Percentiles rank a stretch among this genome's conserved stretches.
Evolutionary conservation across 1,139 yeast genomes (phyloP).

Genomic region (Wickerhamiella pararugosa): DNA sequence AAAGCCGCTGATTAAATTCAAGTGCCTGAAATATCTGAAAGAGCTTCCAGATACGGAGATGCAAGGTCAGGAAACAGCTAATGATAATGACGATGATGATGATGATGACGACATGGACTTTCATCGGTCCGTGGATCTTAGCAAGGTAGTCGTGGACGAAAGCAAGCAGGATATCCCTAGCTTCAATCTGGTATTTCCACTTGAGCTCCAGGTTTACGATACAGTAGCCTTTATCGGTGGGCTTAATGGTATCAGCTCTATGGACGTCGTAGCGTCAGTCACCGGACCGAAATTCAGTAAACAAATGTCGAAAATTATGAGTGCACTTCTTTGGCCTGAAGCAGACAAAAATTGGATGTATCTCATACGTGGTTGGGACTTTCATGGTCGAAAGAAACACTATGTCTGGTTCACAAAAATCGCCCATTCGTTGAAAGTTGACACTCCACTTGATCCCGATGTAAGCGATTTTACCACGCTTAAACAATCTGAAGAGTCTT

Average conservation of each 20-base stretch:
- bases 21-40: slow-evolving; percentile 44
- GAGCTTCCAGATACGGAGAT: slow-evolving; percentile 25
- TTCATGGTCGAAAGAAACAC: slow-evolving; percentile 57
- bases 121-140: neutral
- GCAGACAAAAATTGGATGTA: slow-evolving; percentile 20
- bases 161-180: slow-evolving; percentile 4
- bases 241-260: slow-evolving; percentile 40
- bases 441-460: slow-evolving; percentile 15
- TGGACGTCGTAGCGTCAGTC: slow-evolving; percentile 26
- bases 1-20: slow-evolving; percentile 31
- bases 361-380: slow-evolving; percentile 51
- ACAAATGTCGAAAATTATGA: too few relatives aligned
- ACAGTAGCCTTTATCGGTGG: slow-evolving; percentile 28
- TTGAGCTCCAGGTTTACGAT: slow-evolving; percentile 46
- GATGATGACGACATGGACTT: slow-evolving; percentile 15
- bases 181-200: slow-evolving; percentile 43
- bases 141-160: neutral
- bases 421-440: slow-evolving; percentile 24
- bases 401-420: slow-evolving; percentile 47
- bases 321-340: slow-evolving; percentile 16
- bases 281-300: too few relatives aligned
- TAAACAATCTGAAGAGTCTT: slow-evolving; percentile 8
- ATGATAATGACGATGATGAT: slow-evolving; percentile 20
- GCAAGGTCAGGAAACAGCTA: slow-evolving; percentile 11
- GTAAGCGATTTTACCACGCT: slow-evolving; percentile 20